A percentile compares a stretch with the other conserved stretches of the same genome.
phyloP scores from a whole-genome alignment of 306 rosid genomes.

The Rosa persica region DNA sequence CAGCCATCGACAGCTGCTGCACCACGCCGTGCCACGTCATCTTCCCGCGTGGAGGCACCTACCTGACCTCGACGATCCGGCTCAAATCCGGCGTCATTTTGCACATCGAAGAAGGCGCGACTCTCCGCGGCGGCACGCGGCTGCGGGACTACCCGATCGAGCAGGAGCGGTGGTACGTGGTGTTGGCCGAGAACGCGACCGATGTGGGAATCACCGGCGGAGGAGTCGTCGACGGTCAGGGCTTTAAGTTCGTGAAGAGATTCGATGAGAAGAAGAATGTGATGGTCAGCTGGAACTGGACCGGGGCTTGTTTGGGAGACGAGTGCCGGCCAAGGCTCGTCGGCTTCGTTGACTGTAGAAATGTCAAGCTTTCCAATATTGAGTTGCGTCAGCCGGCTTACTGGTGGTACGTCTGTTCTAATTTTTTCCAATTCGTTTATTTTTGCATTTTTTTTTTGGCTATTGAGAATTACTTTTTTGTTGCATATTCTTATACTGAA shows the following conservation, averaged over 20 bases:
- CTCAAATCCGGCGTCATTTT: conserved; percentile 73
- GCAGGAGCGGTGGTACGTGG: conserved; percentile 67
- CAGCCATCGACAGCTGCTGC: conserved; percentile 70
- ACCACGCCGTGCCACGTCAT: conserved; percentile 44
- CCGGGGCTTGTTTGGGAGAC: conserved; percentile 79
- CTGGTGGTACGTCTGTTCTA: conserved; percentile 61
- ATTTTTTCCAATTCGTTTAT: not conserved
- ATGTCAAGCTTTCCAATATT: conserved; percentile 55
- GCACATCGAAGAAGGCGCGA: conserved; percentile 60
- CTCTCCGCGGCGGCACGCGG: conserved; percentile 58
- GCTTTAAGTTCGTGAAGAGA: conserved; percentile 63
- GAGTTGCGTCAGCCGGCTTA: conserved; percentile 72
- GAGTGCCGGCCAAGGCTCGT: conserved; percentile 86
- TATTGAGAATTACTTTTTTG: too few species aligned
- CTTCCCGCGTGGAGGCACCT: conserved; percentile 73
- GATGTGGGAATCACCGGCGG: conserved; percentile 80
- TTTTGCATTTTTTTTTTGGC: not conserved
- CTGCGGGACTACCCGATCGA: conserved; percentile 66
- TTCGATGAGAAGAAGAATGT: conserved; percentile 71
- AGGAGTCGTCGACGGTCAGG: conserved; percentile 89
- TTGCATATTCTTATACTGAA: too few species aligned
- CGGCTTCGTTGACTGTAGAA: conserved; percentile 57
- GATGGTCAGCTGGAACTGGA: conserved; percentile 92
- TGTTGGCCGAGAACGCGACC: conserved; percentile 76
- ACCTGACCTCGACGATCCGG: conserved; percentile 73